Evolutionary conservation across 2,329 filamentous ascomycete species (phyloP).

Genomic region (Venturia asperata): DNA sequence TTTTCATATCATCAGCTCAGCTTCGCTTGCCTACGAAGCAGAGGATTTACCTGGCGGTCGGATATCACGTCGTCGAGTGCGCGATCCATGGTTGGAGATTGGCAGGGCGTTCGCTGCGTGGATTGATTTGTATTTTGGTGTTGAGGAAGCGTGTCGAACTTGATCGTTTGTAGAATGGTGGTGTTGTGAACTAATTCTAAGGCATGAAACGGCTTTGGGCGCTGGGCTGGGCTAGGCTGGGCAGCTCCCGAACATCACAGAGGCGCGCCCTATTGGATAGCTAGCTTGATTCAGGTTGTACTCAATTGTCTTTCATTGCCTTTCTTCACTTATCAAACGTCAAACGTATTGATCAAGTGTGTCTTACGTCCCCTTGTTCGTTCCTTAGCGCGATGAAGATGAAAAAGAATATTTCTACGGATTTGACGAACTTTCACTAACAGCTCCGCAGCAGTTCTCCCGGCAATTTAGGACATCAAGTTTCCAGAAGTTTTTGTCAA

Average conservation of each 20-base stretch:
- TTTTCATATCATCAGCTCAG: not conserved
- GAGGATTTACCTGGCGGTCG: slow-evolving; percentile 47
- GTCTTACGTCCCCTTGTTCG: no score
- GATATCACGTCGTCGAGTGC: slow-evolving; percentile 58
- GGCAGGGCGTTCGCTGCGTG: not conserved
- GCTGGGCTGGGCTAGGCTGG: not conserved
- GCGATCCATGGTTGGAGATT: slow-evolving; percentile 47
- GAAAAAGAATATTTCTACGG: no score
- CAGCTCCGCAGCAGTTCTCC: no score
- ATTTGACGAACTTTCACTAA: no score
- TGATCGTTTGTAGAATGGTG: not conserved
- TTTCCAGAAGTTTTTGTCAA: no score
- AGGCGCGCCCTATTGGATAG: not conserved
- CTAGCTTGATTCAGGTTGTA: no score
- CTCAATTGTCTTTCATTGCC: no score
- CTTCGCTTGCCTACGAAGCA: not conserved
- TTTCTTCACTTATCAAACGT: no score
- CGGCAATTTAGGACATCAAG: no score
- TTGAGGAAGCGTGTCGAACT: not conserved
- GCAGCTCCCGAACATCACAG: not conserved
- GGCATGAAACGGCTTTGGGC: not conserved
- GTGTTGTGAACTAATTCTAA: not conserved
- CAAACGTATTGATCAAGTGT: no score
- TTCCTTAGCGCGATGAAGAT: no score
- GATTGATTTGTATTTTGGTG: not conserved